Evolutionary conservation across 2,329 filamentous ascomycete species (phyloP).

Genomic region (Zopfia rhizophila): DNA sequence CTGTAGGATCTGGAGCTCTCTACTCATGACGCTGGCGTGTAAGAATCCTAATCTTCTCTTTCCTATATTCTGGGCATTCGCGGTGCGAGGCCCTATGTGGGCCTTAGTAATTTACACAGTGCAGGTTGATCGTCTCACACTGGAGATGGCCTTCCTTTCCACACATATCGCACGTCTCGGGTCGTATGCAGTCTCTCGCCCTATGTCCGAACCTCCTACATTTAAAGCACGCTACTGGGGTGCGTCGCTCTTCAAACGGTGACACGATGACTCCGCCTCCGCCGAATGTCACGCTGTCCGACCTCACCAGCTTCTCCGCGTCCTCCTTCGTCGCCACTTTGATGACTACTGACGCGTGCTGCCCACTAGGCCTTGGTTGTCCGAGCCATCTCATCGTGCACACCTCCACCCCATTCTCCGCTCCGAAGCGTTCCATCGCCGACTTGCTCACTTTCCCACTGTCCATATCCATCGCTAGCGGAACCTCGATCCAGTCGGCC

Average conservation of each 20-base stretch:
- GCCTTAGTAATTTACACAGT: too few species aligned
- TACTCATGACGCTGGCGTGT: too few species aligned
- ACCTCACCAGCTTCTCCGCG: conserved; percentile 21
- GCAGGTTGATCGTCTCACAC: conserved; percentile 7
- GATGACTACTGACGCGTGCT: conserved; percentile 19
- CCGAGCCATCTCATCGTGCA: conserved; percentile 18
- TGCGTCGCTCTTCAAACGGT: conserved; percentile 8
- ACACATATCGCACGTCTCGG: conserved; percentile 6
- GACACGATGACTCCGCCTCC: conserved; percentile 10
- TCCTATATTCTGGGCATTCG: too few species aligned
- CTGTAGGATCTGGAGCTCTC: too few species aligned
- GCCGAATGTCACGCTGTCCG: conserved; percentile 19
- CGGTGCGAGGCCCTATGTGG: too few species aligned
- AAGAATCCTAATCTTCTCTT: too few species aligned
- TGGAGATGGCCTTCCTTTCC: conserved; percentile 4
- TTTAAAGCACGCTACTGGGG: conserved; percentile 6
- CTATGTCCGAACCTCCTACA: conserved; percentile 9
- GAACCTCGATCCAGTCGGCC: conserved; percentile 23
- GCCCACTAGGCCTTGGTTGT: conserved; percentile 14
- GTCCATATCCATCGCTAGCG: conserved; percentile 21
- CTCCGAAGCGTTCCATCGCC: conserved; percentile 18
- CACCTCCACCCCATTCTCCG: conserved; percentile 19
- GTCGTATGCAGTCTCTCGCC: conserved; percentile 7
- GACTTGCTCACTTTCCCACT: conserved; percentile 18
- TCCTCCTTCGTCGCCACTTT: conserved; percentile 22